These are phyloP conservation scores for Odontarrhena argentea DNA, from an alignment of 345 rosid species.

Conservation along the genomic window DNA sequence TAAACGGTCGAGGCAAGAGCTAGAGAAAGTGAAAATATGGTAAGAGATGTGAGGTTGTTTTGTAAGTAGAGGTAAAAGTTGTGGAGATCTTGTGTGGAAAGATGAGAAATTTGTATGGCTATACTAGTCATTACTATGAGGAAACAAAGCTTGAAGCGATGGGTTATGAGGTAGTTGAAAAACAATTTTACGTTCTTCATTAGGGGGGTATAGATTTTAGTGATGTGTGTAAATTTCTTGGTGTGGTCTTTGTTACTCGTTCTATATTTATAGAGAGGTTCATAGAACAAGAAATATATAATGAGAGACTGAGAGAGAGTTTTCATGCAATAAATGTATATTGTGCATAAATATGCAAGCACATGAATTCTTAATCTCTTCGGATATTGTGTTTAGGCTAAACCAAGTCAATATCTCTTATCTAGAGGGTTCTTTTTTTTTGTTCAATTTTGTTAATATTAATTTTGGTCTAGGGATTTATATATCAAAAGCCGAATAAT, in stretches of 20 bases:
- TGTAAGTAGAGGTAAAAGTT: slow-evolving; percentile 31
- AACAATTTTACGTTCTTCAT: slow-evolving; percentile 17
- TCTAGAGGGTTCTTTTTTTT: no score
- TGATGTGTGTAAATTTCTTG: slow-evolving; percentile 14
- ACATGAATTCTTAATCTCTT: not conserved
- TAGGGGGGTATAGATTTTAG: slow-evolving; percentile 20
- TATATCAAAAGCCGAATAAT: no score
- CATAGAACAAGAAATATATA: not conserved
- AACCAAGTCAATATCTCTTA: no score
- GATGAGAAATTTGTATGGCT: slow-evolving; percentile 23
- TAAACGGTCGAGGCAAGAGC: slow-evolving; percentile 19
- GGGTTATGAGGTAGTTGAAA: slow-evolving; percentile 12
- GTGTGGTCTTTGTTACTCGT: slow-evolving; percentile 23
- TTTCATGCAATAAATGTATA: slow-evolving; percentile 16
- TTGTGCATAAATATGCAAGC: not conserved
- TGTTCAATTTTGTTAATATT: no score
- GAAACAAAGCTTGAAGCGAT: slow-evolving; percentile 32
- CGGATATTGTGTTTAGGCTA: not conserved
- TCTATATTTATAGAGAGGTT: slow-evolving; percentile 38
- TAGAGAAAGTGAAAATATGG: slow-evolving; percentile 21
- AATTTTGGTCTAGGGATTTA: no score
- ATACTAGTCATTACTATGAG: slow-evolving; percentile 6
- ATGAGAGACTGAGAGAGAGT: not conserved
- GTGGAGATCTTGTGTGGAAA: slow-evolving; percentile 39
- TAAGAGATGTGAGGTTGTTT: slow-evolving; percentile 30